Conservation (phyloP, 75 land plant genomes). For the Adiantum capillusveneris region DNA sequence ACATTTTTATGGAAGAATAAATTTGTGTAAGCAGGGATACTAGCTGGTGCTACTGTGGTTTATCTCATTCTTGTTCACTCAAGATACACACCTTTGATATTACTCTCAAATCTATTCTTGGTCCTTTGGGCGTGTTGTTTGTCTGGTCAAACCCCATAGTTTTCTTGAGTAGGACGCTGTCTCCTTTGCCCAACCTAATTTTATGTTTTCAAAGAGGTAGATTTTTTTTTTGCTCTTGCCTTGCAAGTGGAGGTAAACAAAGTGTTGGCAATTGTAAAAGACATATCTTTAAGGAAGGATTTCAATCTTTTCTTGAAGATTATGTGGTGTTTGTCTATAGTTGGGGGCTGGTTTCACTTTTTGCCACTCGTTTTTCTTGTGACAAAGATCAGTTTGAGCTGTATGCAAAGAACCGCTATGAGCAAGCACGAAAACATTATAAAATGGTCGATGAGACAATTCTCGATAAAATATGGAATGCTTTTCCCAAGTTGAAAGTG, state of each 20-base stretch:
- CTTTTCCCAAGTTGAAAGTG: slow-evolving; percentile 31
- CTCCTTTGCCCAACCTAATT: slow-evolving; percentile 70
- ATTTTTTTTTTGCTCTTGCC: slow-evolving; percentile 55
- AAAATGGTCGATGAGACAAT: slow-evolving; percentile 17
- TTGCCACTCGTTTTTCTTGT: slow-evolving; percentile 19
- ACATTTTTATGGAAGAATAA: slow-evolving; percentile 54
- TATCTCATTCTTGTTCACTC: slow-evolving; percentile 68
- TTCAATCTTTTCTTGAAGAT: slow-evolving; percentile 76
- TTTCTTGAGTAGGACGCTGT: slow-evolving; percentile 46
- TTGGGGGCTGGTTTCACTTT: slow-evolving; percentile 26
- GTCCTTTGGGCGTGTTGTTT: slow-evolving; percentile 52
- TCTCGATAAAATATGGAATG: slow-evolving; percentile 22
- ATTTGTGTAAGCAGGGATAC: slow-evolving; percentile 35
- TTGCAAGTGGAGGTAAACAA: slow-evolving; percentile 73
- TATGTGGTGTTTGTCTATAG: slow-evolving; percentile 16
- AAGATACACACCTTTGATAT: slow-evolving; percentile 49
- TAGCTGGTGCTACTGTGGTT: slow-evolving; percentile 50
- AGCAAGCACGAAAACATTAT: slow-evolving; percentile 13
- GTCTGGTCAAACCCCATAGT: slow-evolving; percentile 48
- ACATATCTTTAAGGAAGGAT: slow-evolving; percentile 86
- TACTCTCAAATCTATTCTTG: slow-evolving; percentile 58
- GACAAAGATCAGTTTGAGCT: slow-evolving; percentile 30
- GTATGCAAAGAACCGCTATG: slow-evolving; percentile 9
- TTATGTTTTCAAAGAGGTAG: slow-evolving; percentile 76
- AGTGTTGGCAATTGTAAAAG: slow-evolving; percentile 67